These are phyloP conservation scores for Geotrichum europaeum DNA, from an alignment of 1,139 yeast species.

Conservation along the genomic window DNA sequence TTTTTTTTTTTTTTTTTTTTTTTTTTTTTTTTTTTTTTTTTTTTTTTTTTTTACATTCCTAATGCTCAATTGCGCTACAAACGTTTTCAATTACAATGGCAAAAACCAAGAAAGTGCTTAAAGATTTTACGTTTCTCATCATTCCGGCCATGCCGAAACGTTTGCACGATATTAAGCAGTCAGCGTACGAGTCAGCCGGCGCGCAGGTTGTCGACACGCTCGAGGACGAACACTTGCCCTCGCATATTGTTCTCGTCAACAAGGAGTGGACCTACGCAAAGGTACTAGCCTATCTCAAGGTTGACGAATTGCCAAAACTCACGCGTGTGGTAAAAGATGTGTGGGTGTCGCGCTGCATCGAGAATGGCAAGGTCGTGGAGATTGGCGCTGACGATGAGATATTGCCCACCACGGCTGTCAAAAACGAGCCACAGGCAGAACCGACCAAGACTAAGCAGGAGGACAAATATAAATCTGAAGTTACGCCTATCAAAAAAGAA, in stretches of 20 bases:
- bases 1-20: too few relatives aligned
- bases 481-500: neutral
- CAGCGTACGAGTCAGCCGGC: neutral
- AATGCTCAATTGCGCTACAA: neutral
- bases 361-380: conserved; percentile 16
- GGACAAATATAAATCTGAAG: neutral
- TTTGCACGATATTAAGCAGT: neutral
- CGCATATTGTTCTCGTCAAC: neutral
- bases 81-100: neutral
- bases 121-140: neutral
- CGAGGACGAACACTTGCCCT: neutral
- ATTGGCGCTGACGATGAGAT: neutral
- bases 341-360: conserved; percentile 40
- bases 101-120: neutral
- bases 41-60: neutral
- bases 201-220: neutral
- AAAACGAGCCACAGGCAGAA: neutral
- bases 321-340: conserved; percentile 27
- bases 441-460: neutral
- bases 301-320: conserved; percentile 6
- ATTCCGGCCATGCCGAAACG: neutral
- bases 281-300: neutral
- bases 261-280: conserved; percentile 9
- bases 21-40: neutral
- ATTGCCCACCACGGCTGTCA: neutral